These are phyloP conservation scores for Sindora glabra DNA, from an alignment of 306 rosid species.

Conservation along the genomic window DNA sequence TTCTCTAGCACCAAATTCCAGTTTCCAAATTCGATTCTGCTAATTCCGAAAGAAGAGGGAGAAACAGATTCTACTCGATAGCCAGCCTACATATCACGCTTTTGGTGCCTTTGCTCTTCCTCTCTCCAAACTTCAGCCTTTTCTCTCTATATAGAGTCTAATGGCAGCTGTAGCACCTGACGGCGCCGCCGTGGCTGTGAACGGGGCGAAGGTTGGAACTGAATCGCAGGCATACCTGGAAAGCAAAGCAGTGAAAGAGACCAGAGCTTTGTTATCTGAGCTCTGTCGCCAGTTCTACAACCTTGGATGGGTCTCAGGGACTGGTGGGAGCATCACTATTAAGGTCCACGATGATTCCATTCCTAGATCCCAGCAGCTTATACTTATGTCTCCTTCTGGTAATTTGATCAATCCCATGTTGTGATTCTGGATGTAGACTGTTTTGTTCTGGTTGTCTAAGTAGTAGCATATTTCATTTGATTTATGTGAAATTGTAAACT, in stretches of 20 bases:
- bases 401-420: neutral
- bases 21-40: too few relatives aligned
- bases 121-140: constrained; percentile 4
- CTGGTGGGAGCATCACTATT: constrained; percentile 91
- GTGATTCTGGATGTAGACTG: neutral
- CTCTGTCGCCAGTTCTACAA: constrained; percentile 88
- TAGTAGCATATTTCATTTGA: neutral
- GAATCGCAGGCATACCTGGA: constrained; percentile 63
- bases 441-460: neutral
- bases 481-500: neutral
- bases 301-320: constrained; percentile 92
- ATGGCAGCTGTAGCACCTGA: constrained; percentile 22
- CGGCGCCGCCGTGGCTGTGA: constrained; percentile 26
- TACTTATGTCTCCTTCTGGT: constrained; percentile 89
- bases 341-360: constrained; percentile 74
- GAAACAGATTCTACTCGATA: too few relatives aligned
- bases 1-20: too few relatives aligned
- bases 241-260: constrained; percentile 59
- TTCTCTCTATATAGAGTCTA: too few relatives aligned
- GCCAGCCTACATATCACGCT: constrained; percentile 17
- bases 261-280: constrained; percentile 62
- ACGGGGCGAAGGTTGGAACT: constrained; percentile 38
- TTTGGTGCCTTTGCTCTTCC: too few relatives aligned
- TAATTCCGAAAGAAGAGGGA: too few relatives aligned
- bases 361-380: constrained; percentile 65